These are phyloP conservation scores for Agrocybe praecox DNA, from an alignment of 768 basidiomycete genomes.

Conservation along the genomic window DNA sequence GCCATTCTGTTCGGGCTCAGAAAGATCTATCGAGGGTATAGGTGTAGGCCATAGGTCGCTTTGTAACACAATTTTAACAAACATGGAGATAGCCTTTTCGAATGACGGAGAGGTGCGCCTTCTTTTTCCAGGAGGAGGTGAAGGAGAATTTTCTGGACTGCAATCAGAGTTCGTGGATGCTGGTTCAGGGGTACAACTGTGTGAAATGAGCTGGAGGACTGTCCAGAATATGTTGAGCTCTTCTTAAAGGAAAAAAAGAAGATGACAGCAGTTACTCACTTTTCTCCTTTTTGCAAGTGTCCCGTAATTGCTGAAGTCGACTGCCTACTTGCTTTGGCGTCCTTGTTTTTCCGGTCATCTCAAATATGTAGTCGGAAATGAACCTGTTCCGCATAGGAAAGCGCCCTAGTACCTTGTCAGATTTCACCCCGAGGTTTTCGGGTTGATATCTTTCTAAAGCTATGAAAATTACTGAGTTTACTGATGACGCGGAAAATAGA, in stretches of 20 bases:
- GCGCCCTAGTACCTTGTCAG: conserved; percentile 64
- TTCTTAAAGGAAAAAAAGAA: background rate
- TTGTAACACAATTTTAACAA: conserved; percentile 25
- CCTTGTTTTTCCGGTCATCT: conserved; percentile 62
- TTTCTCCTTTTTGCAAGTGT: conserved; percentile 56
- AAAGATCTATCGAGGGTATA: conserved; percentile 20
- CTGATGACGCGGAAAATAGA: background rate
- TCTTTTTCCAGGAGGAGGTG: conserved; percentile 19
- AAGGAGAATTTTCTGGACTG: conserved; percentile 18
- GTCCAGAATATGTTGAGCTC: background rate
- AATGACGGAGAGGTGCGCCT: background rate
- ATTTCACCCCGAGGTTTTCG: conserved; percentile 51
- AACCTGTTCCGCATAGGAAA: conserved; percentile 81
- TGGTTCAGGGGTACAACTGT: conserved; percentile 16
- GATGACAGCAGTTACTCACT: conserved; percentile 29
- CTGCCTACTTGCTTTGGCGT: conserved; percentile 81
- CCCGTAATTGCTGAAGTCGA: conserved; percentile 75
- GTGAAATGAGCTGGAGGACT: conserved; percentile 34
- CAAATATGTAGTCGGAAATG: conserved; percentile 74
- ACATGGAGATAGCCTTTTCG: conserved; percentile 14
- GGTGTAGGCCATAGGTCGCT: conserved; percentile 17
- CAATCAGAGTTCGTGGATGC: conserved; percentile 17
- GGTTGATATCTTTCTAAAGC: conserved; percentile 68
- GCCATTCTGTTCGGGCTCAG: conserved; percentile 8
- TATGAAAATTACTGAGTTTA: conserved; percentile 23